phyloP scores from a whole-genome alignment of 805 yeast genomes.

The Cyberlindnera maclurae region DNA sequence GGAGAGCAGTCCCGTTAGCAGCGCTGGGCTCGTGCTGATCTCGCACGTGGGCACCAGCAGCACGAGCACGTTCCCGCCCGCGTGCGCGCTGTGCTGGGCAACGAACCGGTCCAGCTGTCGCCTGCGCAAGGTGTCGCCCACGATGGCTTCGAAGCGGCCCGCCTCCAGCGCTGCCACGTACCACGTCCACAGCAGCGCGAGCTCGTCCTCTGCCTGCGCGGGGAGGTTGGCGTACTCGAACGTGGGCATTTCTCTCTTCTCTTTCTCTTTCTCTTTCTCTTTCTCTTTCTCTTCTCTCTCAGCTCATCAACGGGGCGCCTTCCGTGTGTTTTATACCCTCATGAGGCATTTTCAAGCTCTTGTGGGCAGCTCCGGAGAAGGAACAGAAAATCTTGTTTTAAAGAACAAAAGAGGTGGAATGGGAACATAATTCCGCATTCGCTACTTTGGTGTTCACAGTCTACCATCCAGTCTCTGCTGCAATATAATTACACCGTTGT shows the following conservation, averaged over 20 bases:
- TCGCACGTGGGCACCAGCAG: constrained; percentile 13
- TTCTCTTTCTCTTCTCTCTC: not conserved
- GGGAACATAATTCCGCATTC: no score
- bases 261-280: not conserved
- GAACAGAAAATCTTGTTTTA: no score
- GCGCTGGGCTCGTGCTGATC: constrained; percentile 9
- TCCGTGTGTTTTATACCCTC: no score
- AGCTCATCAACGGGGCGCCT: no score
- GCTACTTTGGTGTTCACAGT: no score
- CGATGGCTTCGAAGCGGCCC: constrained; percentile 14
- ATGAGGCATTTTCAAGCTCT: no score
- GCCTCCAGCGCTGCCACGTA: constrained; percentile 12
- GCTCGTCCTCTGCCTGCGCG: constrained; percentile 8
- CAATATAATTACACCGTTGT: no score
- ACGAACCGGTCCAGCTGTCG: constrained; percentile 10
- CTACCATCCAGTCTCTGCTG: no score
- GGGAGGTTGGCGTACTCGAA: constrained; percentile 13
- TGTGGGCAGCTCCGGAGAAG: no score
- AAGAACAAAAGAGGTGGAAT: no score
- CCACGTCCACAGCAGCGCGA: constrained; percentile 15
- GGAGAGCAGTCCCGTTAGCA: constrained; percentile 9
- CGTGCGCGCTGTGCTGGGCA: constrained; percentile 7
- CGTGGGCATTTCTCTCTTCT: constrained; percentile 8
- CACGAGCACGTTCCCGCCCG: constrained; percentile 11
- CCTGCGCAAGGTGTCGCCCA: constrained; percentile 8